phyloP scores from a whole-genome alignment of 2,329 filamentous ascomycete species.

The Penicillium paneum region DNA sequence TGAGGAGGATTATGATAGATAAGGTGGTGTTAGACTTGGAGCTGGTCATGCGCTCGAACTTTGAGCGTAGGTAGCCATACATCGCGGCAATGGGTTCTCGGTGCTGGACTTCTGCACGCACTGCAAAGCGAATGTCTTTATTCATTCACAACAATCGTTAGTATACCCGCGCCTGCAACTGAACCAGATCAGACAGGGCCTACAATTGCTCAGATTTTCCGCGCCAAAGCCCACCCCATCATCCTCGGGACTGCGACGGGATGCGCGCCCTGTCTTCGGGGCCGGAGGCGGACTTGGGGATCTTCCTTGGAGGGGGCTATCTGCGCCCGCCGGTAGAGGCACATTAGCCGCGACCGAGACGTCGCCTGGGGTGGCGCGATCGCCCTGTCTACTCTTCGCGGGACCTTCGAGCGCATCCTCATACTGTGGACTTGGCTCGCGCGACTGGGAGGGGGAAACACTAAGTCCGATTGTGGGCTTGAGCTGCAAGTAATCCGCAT shows the following conservation, averaged over 20 bases:
- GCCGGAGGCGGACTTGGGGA: conserved; percentile 53
- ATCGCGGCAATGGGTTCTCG: conserved; percentile 77
- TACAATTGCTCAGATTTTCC: conserved; percentile 52
- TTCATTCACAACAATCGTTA: conserved; percentile 29
- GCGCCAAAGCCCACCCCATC: conserved; percentile 38
- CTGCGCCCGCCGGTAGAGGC: conserved; percentile 53
- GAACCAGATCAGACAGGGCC: conserved; percentile 29
- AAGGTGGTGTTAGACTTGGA: conserved; percentile 67
- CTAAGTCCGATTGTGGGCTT: conserved; percentile 44
- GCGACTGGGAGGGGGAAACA: conserved; percentile 48
- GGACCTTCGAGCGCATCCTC: conserved; percentile 53
- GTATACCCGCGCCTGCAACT: conserved; percentile 32
- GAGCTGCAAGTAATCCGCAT: conserved; percentile 34
- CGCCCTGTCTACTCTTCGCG: conserved; percentile 21
- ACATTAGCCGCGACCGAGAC: conserved; percentile 46
- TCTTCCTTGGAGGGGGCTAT: conserved; percentile 56
- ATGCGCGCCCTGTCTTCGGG: conserved; percentile 22
- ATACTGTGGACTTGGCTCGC: conserved; percentile 59
- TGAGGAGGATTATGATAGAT: conserved; percentile 58
- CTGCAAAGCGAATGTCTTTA: conserved; percentile 80
- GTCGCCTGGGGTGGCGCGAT: conserved; percentile 26
- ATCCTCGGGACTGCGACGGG: conserved; percentile 27
- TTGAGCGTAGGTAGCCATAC: conserved; percentile 61
- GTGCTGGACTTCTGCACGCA: conserved; percentile 84
- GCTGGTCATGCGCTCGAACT: conserved; percentile 60